Base-by-base conservation (phyloP, 148 eudicot genomes). In the Oxyria digyna region DNA sequence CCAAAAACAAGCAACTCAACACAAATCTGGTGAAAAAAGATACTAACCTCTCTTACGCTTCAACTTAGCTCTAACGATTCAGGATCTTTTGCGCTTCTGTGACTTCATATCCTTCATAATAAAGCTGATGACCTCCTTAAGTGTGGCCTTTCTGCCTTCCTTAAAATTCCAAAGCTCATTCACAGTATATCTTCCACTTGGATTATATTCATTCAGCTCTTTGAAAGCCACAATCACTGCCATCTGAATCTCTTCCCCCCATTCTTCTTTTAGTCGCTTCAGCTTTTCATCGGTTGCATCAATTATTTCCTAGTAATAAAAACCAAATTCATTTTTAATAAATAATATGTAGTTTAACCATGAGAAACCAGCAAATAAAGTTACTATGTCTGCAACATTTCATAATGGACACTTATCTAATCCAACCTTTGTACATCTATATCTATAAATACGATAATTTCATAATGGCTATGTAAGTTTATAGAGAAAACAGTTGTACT, bases 101-200 rank as follows among this genome's bases (percentile, higher is more conserved):
- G 74, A 50, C 67, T 81, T 82, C 80, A 86, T 27, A 13, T 75
- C 71, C 82, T 75, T 79, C 31, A 81, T 72, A 18, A 86, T 77
- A 68, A 75, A 88, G n/a, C 42, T 73, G 14, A 86, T 76, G 29
- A 82, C 91, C 75, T 88, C 95, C 79, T 88, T 86, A 20, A 88
- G 74, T 0, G 95, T 86, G 23, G 95, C 95, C 72, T 82, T 84
- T 35, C 88, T 74, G 26, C 74, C 67, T 71, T 84, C 88, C 50
- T 88, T 86, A 49, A 55, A 75, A 76, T 86, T 84, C 95, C 95
- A 88, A 0, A 88, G 85, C 78, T 88, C 95, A 9, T 76, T 35
- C 20, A 84, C 38, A 29, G 74, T 73, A 40, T 86, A 88, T 41
- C 95, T 74, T 20, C 95, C 95, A 77, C 95, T 88, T 29, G 95